Conservation (phyloP, 306 rosid species). For the Cicer chorassanicum region DNA sequence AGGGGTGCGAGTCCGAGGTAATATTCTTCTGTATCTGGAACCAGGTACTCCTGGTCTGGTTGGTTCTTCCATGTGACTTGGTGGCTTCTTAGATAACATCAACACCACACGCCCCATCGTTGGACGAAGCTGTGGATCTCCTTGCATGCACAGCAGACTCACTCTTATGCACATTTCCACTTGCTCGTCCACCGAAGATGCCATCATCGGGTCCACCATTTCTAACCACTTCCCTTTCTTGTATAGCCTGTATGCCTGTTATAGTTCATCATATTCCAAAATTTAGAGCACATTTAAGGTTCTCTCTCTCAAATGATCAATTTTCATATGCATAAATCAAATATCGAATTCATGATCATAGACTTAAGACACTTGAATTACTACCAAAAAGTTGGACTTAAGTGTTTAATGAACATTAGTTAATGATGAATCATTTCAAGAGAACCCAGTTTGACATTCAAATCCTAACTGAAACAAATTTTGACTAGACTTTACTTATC, state of each 20-base stretch:
- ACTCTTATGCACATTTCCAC: conserved; percentile 57
- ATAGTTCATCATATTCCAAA: not conserved
- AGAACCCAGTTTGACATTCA: too few species aligned
- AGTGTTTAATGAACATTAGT: too few species aligned
- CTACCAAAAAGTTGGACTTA: too few species aligned
- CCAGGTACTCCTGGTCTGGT: conserved; percentile 72
- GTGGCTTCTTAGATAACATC: conserved; percentile 68
- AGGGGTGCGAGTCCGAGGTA: conserved; percentile 37
- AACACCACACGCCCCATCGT: conserved; percentile 76
- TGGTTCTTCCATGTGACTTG: conserved; percentile 72
- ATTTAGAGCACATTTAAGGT: not conserved
- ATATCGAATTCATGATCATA: not conserved
- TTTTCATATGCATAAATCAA: not conserved
- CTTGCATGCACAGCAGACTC: conserved; percentile 60
- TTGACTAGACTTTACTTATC: too few species aligned
- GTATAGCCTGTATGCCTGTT: conserved; percentile 75
- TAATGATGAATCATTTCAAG: too few species aligned
- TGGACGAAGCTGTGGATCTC: conserved; percentile 70
- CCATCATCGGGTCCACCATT: conserved; percentile 65
- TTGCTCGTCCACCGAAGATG: conserved; percentile 66
- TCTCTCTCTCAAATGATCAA: not conserved
- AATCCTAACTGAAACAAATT: too few species aligned
- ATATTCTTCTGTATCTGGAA: conserved; percentile 59
- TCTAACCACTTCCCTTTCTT: conserved; percentile 78
- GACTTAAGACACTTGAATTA: not conserved